Conservation (phyloP, 2,329 filamentous ascomycete genomes). For the Fusarium tricinctum region DNA sequence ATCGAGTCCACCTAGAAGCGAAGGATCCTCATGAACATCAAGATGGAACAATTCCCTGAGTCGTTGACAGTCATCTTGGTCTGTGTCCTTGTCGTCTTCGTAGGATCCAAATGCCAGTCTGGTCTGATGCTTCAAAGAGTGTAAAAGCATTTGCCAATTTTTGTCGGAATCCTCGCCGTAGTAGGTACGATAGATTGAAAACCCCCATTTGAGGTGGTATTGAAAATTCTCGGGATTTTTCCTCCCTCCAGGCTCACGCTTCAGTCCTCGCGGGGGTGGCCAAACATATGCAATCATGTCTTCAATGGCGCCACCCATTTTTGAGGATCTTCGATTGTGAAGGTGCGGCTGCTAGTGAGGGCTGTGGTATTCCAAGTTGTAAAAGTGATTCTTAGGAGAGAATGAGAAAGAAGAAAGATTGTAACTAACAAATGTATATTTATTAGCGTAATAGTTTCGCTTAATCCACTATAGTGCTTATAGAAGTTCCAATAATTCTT, state of each 20-base stretch:
- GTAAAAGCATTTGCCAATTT: constrained; percentile 1
- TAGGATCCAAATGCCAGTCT: neutral
- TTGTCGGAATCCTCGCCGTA: constrained; percentile 16
- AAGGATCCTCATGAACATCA: accelerated
- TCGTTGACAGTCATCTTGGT: neutral
- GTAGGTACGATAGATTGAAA: constrained; percentile 22
- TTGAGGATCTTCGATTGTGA: too few species aligned
- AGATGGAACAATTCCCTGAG: neutral
- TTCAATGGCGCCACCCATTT: neutral
- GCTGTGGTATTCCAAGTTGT: too few species aligned
- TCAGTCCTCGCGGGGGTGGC: neutral
- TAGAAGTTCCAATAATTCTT: too few species aligned
- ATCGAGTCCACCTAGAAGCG: accelerated
- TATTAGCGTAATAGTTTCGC: too few species aligned
- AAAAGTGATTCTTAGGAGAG: too few species aligned
- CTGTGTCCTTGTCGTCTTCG: accelerated
- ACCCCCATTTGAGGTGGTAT: constrained; percentile 21
- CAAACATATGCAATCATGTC: accelerated
- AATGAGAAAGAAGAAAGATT: too few species aligned
- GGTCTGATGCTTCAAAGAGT: neutral
- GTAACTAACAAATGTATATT: too few species aligned
- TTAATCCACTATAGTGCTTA: too few species aligned
- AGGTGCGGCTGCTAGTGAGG: too few species aligned
- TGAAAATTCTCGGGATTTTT: constrained; percentile 1
- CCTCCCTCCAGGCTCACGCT: accelerated